Evolutionary conservation across 1,139 yeast species (phyloP).

Genomic region (Sugiyamaella grinbergsii): DNA sequence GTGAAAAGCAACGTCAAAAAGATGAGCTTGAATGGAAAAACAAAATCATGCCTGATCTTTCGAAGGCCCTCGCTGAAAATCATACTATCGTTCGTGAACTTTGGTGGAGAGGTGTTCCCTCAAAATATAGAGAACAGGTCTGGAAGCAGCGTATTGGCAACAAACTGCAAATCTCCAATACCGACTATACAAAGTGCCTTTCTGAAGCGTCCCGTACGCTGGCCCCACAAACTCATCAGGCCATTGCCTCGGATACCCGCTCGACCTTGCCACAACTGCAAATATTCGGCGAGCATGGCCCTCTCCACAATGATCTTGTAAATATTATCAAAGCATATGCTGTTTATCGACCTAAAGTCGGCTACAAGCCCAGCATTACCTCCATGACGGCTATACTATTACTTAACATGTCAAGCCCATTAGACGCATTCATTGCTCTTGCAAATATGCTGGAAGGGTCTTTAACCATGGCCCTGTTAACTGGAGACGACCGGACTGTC

Average conservation of each 20-base stretch:
- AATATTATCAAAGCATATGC: constrained; percentile 41
- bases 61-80: constrained; percentile 40
- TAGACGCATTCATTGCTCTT: constrained; percentile 50
- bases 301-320: constrained; percentile 43
- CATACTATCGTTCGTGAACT: constrained; percentile 51
- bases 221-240: constrained; percentile 27
- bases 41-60: constrained; percentile 47
- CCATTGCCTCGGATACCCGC: constrained; percentile 37
- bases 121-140: constrained; percentile 49
- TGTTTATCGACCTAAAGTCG: constrained; percentile 37
- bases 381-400: constrained; percentile 50
- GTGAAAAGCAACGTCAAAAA: constrained; percentile 37
- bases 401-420: constrained; percentile 44
- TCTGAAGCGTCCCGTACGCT: constrained; percentile 23
- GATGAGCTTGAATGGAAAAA: constrained; percentile 50
- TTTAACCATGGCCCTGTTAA: constrained; percentile 37
- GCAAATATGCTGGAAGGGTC: constrained; percentile 49
- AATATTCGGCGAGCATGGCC: constrained; percentile 47
- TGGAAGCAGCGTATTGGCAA: constrained; percentile 57
- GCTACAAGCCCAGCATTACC: constrained; percentile 33
- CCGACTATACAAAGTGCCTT: constrained; percentile 28
- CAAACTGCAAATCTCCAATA: constrained; percentile 34
- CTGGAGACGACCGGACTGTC: constrained; percentile 31
- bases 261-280: constrained; percentile 50
- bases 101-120: constrained; percentile 71